A percentile compares a stretch with the other conserved stretches of the same genome.
Evolutionary conservation across 2,329 filamentous ascomycete species (phyloP).

Genomic region (Talaromyces sp.): DNA sequence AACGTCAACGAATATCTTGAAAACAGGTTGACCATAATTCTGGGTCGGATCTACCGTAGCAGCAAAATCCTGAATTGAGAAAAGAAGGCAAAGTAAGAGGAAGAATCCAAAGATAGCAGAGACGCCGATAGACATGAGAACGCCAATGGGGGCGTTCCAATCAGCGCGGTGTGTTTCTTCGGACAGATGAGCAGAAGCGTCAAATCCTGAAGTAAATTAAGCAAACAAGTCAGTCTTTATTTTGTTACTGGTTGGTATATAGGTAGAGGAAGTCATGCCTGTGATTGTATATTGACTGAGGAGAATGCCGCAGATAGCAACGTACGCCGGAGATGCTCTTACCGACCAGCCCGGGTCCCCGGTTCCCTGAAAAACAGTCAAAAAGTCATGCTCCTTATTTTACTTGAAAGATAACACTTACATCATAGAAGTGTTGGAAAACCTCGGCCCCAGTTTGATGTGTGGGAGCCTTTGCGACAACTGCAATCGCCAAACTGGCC

Average conservation of each 20-base stretch:
- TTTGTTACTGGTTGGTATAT: neutral
- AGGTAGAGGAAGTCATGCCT: neutral
- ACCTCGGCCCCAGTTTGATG: slow-evolving; percentile 10
- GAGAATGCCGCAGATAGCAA: slow-evolving; percentile 16
- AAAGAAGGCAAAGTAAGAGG: slow-evolving; percentile 13
- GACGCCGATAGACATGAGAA: slow-evolving; percentile 14
- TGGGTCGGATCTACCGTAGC: slow-evolving; percentile 1
- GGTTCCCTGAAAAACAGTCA: slow-evolving; percentile 7
- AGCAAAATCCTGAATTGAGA: slow-evolving; percentile 14
- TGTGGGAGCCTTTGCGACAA: slow-evolving; percentile 13
- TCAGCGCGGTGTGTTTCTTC: slow-evolving; percentile 14
- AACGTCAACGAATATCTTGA: slow-evolving; percentile 15
- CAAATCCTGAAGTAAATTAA: slow-evolving; percentile 5
- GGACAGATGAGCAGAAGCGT: slow-evolving; percentile 14
- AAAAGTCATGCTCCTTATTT: neutral
- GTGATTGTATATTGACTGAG: slow-evolving; percentile 17
- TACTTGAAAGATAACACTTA: neutral
- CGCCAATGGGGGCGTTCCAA: slow-evolving; percentile 12
- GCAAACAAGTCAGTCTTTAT: neutral
- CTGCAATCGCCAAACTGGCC: slow-evolving; percentile 12
- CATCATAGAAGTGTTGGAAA: slow-evolving; percentile 16
- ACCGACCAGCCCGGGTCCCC: slow-evolving; percentile 11
- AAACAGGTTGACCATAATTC: slow-evolving; percentile 15
- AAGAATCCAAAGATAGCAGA: slow-evolving; percentile 16
- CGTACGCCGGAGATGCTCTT: slow-evolving; percentile 11